A percentile compares a stretch with the other conserved stretches of the same genome.
phyloP scores from a whole-genome alignment of 805 yeast species.

The Lipomyces kockii region DNA sequence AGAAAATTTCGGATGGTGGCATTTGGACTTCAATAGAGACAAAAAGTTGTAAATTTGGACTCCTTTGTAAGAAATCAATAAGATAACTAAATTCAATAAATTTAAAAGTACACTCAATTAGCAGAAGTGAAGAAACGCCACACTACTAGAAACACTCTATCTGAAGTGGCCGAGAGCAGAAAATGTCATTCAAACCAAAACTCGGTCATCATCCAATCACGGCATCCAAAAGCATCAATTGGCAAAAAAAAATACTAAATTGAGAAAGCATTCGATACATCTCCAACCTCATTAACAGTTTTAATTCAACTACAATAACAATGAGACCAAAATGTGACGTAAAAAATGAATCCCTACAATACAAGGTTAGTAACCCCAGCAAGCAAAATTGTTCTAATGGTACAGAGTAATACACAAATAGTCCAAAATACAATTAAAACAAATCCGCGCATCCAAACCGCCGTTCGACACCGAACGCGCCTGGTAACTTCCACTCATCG shows the following conservation, averaged over 20 bases:
- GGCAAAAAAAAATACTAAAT: background rate
- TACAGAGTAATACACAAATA: background rate
- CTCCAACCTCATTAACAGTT: background rate
- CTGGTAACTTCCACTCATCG: slow-evolving; percentile 87
- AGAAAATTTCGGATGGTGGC: background rate
- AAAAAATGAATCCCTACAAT: background rate
- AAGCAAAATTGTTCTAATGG: background rate
- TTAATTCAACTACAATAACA: background rate
- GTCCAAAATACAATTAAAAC: slow-evolving; percentile 28
- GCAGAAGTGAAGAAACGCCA: background rate
- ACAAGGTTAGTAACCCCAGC: background rate
- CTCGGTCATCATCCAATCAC: background rate
- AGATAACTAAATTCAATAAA: background rate
- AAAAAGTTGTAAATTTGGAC: background rate
- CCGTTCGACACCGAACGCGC: slow-evolving; percentile 83
- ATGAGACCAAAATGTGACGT: background rate
- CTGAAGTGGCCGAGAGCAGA: background rate
- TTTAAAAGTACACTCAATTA: background rate
- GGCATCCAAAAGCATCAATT: slow-evolving; percentile 8
- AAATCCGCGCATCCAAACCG: slow-evolving; percentile 62
- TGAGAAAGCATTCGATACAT: background rate
- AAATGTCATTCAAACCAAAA: background rate
- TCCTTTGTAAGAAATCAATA: background rate
- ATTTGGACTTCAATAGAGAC: background rate
- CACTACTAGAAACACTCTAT: background rate